Conservation (phyloP, 305 asterid species). For the Coffea humblotiana region DNA sequence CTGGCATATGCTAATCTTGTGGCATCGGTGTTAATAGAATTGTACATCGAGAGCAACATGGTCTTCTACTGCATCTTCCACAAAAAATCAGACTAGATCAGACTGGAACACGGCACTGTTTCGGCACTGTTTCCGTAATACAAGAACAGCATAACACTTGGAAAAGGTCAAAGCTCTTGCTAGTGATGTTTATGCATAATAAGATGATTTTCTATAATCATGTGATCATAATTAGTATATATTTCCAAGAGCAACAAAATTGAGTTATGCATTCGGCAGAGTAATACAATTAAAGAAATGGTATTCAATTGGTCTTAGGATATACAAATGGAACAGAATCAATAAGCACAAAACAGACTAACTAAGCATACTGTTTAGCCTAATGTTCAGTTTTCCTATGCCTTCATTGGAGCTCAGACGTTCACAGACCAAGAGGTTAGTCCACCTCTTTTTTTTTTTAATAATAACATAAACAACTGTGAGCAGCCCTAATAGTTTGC, state of each 20-base stretch:
- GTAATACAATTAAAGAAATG: neutral
- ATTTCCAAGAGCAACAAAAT: neutral
- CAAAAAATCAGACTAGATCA: neutral
- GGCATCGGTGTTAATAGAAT: neutral
- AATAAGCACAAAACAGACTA: neutral
- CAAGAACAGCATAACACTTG: neutral
- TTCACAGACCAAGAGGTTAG: neutral
- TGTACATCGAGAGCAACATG: neutral
- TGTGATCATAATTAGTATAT: neutral
- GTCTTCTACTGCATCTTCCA: neutral
- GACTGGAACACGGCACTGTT: neutral
- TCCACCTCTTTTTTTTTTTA: neutral
- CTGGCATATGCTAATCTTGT: neutral
- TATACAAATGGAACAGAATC: neutral
- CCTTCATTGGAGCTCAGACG: neutral
- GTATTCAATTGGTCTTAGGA: neutral
- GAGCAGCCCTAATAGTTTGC: neutral
- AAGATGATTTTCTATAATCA: neutral
- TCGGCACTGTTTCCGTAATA: neutral
- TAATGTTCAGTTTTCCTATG: neutral
- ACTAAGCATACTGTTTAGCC: neutral
- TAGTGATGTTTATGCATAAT: neutral
- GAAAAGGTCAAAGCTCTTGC: too few relatives aligned
- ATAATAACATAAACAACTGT: neutral
- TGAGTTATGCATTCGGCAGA: neutral